phyloP scores from a whole-genome alignment of 805 yeast genomes.

The Wickerhamiella alocasiicola region DNA sequence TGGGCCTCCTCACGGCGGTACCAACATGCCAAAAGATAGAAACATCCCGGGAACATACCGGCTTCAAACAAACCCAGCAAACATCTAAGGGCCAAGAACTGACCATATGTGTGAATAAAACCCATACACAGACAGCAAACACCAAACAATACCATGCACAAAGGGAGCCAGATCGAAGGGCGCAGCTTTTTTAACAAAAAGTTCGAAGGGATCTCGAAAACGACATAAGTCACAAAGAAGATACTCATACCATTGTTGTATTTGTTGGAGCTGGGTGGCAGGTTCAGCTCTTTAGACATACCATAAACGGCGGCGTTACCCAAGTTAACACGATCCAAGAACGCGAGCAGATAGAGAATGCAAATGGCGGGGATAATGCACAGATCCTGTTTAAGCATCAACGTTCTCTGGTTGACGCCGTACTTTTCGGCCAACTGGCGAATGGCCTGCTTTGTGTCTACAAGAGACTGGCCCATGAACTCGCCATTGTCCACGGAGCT shows the following conservation, averaged over 20 bases:
- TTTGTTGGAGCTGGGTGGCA: slow-evolving; percentile 27
- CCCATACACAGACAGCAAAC: slow-evolving; percentile 29
- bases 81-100: slow-evolving; percentile 29
- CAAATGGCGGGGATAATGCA: slow-evolving; percentile 34
- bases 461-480: no score
- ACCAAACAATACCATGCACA: slow-evolving; percentile 28
- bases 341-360: slow-evolving; percentile 34
- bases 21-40: slow-evolving; percentile 23
- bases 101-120: slow-evolving; percentile 24
- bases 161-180: slow-evolving; percentile 28
- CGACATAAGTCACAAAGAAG: slow-evolving; percentile 25
- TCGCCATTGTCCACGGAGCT: background rate
- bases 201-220: slow-evolving; percentile 32
- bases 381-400: slow-evolving; percentile 42
- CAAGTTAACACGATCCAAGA: slow-evolving; percentile 36
- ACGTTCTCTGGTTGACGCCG: slow-evolving; percentile 41
- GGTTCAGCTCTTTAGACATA: slow-evolving; percentile 30
- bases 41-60: slow-evolving; percentile 35
- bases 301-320: slow-evolving; percentile 38
- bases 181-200: slow-evolving; percentile 26
- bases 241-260: slow-evolving; percentile 35
- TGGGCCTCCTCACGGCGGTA: slow-evolving; percentile 32
- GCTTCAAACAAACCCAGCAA: slow-evolving; percentile 34
- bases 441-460: slow-evolving; percentile 8
- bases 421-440: slow-evolving; percentile 31